phyloP scores from a whole-genome alignment of 2,329 filamentous ascomycete genomes.

The Epicoccum sorghinum region DNA sequence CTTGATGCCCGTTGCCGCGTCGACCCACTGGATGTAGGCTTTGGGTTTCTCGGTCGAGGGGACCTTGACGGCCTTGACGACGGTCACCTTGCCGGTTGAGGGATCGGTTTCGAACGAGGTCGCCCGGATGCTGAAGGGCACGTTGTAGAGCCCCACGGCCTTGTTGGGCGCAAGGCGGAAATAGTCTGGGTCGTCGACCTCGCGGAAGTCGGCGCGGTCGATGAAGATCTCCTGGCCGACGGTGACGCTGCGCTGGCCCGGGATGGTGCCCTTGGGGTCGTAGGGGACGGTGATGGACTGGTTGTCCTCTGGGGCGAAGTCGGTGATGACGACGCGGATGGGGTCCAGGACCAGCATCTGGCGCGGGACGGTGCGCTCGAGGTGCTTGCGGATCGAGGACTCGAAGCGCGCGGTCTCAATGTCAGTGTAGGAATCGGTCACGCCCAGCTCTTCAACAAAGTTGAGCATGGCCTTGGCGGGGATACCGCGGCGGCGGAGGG shows the following conservation, averaged over 20 bases:
- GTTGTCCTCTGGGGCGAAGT: conserved; percentile 71
- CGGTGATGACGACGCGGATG: conserved; percentile 80
- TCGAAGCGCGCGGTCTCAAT: conserved; percentile 87
- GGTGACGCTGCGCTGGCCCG: conserved; percentile 62
- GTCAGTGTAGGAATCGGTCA: conserved; percentile 79
- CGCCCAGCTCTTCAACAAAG: conserved; percentile 89
- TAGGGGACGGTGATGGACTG: conserved; percentile 76
- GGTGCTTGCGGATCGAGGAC: conserved; percentile 80
- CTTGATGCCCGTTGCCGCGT: conserved; percentile 66
- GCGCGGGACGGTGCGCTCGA: conserved; percentile 85
- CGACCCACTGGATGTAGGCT: conserved; percentile 85
- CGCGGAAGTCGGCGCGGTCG: conserved; percentile 78
- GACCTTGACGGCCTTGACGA: conserved; percentile 69
- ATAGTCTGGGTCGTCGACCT: conserved; percentile 73
- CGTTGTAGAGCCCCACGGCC: conserved; percentile 74
- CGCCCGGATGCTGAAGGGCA: conserved; percentile 72
- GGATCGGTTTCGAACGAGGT: conserved; percentile 70
- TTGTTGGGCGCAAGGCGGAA: conserved; percentile 79
- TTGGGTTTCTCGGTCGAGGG: conserved; percentile 72
- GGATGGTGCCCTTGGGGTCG: conserved; percentile 72
- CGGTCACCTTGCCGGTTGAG: conserved; percentile 66
- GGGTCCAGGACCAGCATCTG: conserved; percentile 91
- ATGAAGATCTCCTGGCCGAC: conserved; percentile 85
- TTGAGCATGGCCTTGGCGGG: conserved; percentile 87
- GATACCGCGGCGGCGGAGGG: conserved; percentile 80